Conservation (phyloP, 495 filamentous ascomycete genomes). For the Aspergillus conjunctus region DNA sequence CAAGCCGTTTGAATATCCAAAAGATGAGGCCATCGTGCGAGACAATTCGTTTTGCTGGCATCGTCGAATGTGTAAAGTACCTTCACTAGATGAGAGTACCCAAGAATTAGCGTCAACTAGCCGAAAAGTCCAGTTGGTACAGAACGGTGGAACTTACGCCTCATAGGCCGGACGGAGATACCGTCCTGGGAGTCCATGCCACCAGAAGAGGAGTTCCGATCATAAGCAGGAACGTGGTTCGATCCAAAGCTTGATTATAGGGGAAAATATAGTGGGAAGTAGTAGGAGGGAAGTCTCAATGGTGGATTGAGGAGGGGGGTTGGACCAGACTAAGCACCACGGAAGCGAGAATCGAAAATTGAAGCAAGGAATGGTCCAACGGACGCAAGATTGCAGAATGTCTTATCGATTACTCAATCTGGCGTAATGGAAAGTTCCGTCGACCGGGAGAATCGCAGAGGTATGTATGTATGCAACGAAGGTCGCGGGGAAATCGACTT, state of each 20-base stretch:
- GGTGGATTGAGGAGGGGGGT: background rate
- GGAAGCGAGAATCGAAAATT: background rate
- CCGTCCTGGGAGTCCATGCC: slow-evolving; percentile 55
- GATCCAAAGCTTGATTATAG: background rate
- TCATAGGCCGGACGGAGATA: slow-evolving; percentile 57
- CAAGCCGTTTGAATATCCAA: slow-evolving; percentile 77
- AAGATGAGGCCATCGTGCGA: slow-evolving; percentile 84
- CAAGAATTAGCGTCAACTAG: slow-evolving; percentile 25
- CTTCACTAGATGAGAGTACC: slow-evolving; percentile 58
- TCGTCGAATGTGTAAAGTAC: slow-evolving; percentile 96
- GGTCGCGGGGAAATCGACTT: slow-evolving; percentile 20
- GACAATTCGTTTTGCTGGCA: slow-evolving; percentile 83
- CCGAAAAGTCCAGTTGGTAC: background rate
- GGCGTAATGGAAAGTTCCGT: slow-evolving; percentile 20
- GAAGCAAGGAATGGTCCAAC: slow-evolving; percentile 19
- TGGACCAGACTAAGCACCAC: slow-evolving; percentile 9
- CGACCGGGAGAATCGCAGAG: slow-evolving; percentile 26
- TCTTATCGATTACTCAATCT: slow-evolving; percentile 13
- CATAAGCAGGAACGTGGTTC: slow-evolving; percentile 31
- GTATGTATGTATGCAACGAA: slow-evolving; percentile 26
- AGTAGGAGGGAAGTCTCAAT: background rate
- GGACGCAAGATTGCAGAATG: background rate
- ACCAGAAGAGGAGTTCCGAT: slow-evolving; percentile 31
- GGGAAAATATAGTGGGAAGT: background rate
- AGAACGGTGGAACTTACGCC: slow-evolving; percentile 42